phyloP scores from a whole-genome alignment of 345 rosid genomes.

The Eucalyptus urophylla region DNA sequence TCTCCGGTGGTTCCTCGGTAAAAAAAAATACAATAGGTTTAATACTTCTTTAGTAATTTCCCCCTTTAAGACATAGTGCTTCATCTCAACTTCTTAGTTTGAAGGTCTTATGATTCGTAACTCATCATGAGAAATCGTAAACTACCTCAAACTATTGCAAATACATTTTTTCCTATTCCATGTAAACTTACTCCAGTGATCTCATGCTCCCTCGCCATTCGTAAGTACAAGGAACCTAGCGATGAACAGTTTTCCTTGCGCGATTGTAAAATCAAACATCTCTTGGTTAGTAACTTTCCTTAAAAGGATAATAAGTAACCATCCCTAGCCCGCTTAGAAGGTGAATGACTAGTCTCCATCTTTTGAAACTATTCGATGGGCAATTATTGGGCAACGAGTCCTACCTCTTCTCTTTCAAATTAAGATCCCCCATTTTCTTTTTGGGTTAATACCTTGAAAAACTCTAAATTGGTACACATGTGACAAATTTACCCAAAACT shows the following conservation, averaged over 20 bases:
- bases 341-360: neutral
- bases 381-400: neutral
- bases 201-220: neutral
- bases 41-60: too few relatives aligned
- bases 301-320: neutral
- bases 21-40: too few relatives aligned
- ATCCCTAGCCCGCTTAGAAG: neutral
- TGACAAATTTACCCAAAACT: too few relatives aligned
- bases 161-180: neutral
- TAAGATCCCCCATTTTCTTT: neutral
- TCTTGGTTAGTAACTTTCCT: neutral
- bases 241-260: neutral
- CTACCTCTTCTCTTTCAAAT: neutral
- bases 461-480: too few relatives aligned
- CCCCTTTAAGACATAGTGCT: neutral
- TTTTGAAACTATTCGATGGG: neutral
- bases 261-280: neutral
- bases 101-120: too few relatives aligned
- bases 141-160: neutral
- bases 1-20: too few relatives aligned
- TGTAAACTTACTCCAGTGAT: neutral
- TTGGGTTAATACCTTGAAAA: too few relatives aligned
- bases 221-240: neutral
- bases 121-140: too few relatives aligned
- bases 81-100: neutral